Percentiles rank a stretch among this genome's conserved stretches.
These are phyloP conservation scores for Silene uniflora DNA, from an alignment of 148 eudicot species.

Conservation along the genomic window DNA sequence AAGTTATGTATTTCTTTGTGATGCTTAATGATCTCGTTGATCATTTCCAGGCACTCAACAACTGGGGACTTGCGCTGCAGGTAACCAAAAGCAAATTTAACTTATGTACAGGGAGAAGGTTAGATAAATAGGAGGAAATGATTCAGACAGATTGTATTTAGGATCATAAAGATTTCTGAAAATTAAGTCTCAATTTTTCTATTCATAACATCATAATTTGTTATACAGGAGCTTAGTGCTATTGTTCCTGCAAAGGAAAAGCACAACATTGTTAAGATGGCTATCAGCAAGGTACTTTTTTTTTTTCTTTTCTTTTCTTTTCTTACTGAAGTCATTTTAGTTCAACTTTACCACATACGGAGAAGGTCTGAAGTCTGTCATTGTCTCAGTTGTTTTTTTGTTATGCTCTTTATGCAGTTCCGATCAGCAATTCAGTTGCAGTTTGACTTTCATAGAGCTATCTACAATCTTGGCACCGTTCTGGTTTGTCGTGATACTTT, in stretches of 20 bases:
- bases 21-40: conserved; percentile 16
- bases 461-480: conserved; percentile 96
- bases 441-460: conserved; percentile 96
- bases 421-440: conserved; percentile 92
- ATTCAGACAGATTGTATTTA: background rate
- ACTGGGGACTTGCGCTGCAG: conserved; percentile 99
- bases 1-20: background rate
- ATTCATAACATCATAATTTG: conserved; percentile 3
- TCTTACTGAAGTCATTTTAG: background rate
- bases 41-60: conserved; percentile 81
- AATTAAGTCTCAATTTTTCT: conserved; percentile 4
- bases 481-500: conserved; percentile 46
- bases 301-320: background rate
- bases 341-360: background rate
- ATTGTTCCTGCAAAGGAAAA: conserved; percentile 95
- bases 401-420: conserved; percentile 48
- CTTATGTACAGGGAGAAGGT: background rate
- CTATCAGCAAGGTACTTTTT: conserved; percentile 71
- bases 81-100: conserved; percentile 29
- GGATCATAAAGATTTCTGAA: background rate
- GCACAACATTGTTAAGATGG: conserved; percentile 68
- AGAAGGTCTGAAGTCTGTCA: conserved; percentile 6
- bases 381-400: conserved; percentile 10
- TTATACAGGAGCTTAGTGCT: conserved; percentile 81
- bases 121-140: background rate